Evolutionary conservation across 1,139 yeast genomes (phyloP).

Genomic region (Yarrowia galli): DNA sequence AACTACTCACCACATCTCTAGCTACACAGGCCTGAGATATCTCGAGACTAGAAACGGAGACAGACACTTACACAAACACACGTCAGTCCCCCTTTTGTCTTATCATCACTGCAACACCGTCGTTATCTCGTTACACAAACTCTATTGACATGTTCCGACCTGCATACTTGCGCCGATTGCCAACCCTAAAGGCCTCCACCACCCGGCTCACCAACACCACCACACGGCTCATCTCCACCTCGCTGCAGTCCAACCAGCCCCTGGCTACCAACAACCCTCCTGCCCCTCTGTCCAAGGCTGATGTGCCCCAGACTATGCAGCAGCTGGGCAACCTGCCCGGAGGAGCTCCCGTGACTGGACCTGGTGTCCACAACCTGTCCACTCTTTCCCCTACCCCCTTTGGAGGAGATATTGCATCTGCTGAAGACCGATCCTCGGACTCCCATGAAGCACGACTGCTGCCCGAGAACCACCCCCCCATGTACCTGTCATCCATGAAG

Average conservation of each 20-base stretch:
- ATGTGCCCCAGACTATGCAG: constrained; percentile 24
- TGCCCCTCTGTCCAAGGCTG: constrained; percentile 25
- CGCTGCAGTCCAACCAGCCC: constrained; percentile 27
- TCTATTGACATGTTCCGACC: constrained; percentile 25
- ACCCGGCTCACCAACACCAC: too few species aligned
- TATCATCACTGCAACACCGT: constrained; percentile 1
- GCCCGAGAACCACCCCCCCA: constrained; percentile 34
- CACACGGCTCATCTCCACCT: constrained; percentile 27
- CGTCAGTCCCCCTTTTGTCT: not conserved
- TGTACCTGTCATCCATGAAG: constrained; percentile 36
- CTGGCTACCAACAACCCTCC: constrained; percentile 27
- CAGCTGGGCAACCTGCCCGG: constrained; percentile 31
- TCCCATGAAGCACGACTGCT: constrained; percentile 26
- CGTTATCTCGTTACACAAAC: constrained; percentile 2
- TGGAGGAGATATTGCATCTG: constrained; percentile 11
- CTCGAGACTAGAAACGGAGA: too few species aligned
- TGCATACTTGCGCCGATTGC: constrained; percentile 31
- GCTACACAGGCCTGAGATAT: not conserved
- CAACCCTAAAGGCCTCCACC: constrained; percentile 24
- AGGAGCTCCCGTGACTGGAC: constrained; percentile 32
- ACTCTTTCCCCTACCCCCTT: constrained; percentile 35
- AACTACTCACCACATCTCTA: not conserved
- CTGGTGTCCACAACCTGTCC: constrained; percentile 31
- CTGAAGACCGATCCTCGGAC: constrained; percentile 20
- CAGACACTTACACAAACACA: too few species aligned